These are phyloP conservation scores for Graphilbum fragrans DNA, from an alignment of 2,329 filamentous ascomycete species.

Conservation along the genomic window DNA sequence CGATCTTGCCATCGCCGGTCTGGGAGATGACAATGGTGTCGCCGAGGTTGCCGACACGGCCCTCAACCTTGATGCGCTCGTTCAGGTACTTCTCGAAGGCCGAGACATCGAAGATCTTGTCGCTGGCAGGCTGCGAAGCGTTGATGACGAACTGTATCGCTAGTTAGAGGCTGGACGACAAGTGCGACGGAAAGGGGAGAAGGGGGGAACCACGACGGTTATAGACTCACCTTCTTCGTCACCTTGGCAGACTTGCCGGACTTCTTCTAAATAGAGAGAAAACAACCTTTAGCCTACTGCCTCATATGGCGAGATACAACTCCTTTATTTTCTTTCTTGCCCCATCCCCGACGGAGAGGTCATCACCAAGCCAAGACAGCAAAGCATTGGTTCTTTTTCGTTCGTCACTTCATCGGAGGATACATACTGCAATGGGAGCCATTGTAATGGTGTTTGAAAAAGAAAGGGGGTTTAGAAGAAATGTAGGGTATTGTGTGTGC, in stretches of 20 bases:
- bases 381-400: neutral
- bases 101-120: conserved; percentile 99
- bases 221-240: no score
- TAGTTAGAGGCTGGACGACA: no score
- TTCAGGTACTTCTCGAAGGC: conserved; percentile 99
- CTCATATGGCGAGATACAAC: conserved; percentile 36
- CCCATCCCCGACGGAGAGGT: neutral
- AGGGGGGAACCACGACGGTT: no score
- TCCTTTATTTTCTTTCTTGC: conserved; percentile 14
- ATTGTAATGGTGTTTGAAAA: conserved; percentile 43
- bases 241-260: conserved; percentile 56
- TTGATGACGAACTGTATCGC: conserved; percentile 99
- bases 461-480: conserved; percentile 19
- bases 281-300: conserved; percentile 92
- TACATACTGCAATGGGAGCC: conserved; percentile 82
- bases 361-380: neutral
- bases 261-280: conserved; percentile 44
- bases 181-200: conserved; percentile 1
- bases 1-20: conserved; percentile 91
- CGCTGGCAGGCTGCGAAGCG: conserved; percentile 91
- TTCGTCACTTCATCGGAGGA: conserved; percentile 18
- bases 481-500: conserved; percentile 13
- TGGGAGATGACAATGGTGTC: conserved; percentile 84
- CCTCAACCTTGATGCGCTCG: conserved; percentile 99
- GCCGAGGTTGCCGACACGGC: conserved; percentile 95